Percentiles rank a stretch among this genome's conserved stretches.
phyloP scores from a whole-genome alignment of 1,139 yeast species.

The Casaregolazyma lundiana region DNA sequence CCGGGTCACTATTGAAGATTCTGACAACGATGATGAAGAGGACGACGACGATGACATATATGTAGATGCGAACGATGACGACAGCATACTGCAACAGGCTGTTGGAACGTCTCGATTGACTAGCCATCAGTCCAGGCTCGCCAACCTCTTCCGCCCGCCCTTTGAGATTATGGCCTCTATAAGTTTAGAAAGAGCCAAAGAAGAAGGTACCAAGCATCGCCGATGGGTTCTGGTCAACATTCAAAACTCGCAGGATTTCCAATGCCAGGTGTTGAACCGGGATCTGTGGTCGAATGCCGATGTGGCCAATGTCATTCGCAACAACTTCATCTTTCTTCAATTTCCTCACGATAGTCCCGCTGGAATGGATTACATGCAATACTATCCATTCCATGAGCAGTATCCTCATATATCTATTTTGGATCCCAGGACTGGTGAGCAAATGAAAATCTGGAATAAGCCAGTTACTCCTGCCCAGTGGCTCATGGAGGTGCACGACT shows the following conservation, averaged over 20 bases:
- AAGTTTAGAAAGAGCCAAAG: conserved; percentile 67
- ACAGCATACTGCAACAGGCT: conserved; percentile 20
- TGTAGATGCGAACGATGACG: conserved; percentile 19
- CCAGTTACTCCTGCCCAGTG: conserved; percentile 58
- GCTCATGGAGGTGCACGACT: conserved; percentile 42
- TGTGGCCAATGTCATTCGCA: conserved; percentile 59
- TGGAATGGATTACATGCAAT: conserved; percentile 65
- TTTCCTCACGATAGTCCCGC: conserved; percentile 72
- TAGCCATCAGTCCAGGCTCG: conserved; percentile 66
- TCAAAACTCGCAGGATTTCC: conserved; percentile 79
- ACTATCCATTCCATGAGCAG: conserved; percentile 60
- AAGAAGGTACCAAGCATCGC: conserved; percentile 53
- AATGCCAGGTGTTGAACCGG: conserved; percentile 84
- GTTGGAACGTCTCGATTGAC: conserved; percentile 37
- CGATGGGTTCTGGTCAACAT: conserved; percentile 87
- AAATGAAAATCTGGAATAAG: conserved; percentile 65
- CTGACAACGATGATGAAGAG: conserved; percentile 19
- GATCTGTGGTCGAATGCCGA: conserved; percentile 84
- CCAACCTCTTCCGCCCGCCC: conserved; percentile 85
- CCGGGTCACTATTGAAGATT: conserved; percentile 20
- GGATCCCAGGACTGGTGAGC: conserved; percentile 94
- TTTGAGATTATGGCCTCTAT: conserved; percentile 74
- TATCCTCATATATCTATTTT: conserved; percentile 88
- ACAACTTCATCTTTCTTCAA: conserved; percentile 66
- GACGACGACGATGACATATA: conserved; percentile 21